Evolutionary conservation across 345 rosid species (phyloP), one percentile per base, ranked within the genome.

Genomic region (Moricandia moricandioides): DNA sequence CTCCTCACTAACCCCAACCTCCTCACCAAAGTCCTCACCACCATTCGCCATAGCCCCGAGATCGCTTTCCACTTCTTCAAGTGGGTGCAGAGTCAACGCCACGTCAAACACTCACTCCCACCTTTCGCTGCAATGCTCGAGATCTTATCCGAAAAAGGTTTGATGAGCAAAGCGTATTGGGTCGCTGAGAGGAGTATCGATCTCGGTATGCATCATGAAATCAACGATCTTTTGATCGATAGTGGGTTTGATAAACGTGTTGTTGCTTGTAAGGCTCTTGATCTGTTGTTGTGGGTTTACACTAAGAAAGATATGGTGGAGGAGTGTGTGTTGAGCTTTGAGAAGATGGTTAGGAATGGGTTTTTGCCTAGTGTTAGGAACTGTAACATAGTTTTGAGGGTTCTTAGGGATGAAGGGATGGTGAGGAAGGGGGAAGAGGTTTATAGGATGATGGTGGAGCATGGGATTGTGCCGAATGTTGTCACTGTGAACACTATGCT

Each of bases 351-450:
- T 68, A 73, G 81, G 69, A 83, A 62, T 47, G 83, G 89, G 21
- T 78, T 85, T 40, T 79, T 86, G 69, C 93, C 91, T 8, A 84
- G 85, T 72, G 85, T 85, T 71, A 85, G 82, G 69, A 88, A 84
- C 40, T 90, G 90, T 78, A 87, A 88, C 80, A 79, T 83, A 65
- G 74, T 88, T 79, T 86, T 90, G 67, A 81, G 65, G 87, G 55
- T 88, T 54, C 91, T 91, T 62, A 83, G 84, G 68, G 86, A 88
- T 68, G 69, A 71, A 3, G 70, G 62, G 70, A 83, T 74, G 45
- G 59, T 79, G 39, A 71, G 17, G 60, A 54, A 76, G 66, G 78
- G 80, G 30, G 60, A 6, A 17, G 82, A 83, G 71, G 81, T 87
- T 16, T 85, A 80, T 27, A 64, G 68, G 73, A 82, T 51, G 75